Percentiles rank a stretch among this genome's conserved stretches.
phyloP scores from a whole-genome alignment of 345 rosid genomes.

The Acer saccharum region DNA sequence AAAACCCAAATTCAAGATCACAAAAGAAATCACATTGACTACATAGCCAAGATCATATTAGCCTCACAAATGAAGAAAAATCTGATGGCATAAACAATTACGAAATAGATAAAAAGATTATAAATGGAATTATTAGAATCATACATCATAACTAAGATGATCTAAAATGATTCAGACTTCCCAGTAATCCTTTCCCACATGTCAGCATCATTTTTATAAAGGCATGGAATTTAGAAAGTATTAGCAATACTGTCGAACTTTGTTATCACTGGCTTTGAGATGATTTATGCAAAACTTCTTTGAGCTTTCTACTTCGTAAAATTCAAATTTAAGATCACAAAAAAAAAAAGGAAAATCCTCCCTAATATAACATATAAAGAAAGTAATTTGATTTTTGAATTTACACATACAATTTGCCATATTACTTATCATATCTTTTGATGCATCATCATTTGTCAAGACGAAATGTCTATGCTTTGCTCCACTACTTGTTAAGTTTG shows the following conservation, averaged over 20 bases:
- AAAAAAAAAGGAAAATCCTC: no score
- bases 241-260: background rate
- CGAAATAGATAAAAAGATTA: background rate
- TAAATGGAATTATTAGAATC: slow-evolving; percentile 4
- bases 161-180: background rate
- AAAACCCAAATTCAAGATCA: slow-evolving; percentile 13
- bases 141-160: background rate
- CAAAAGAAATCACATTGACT: background rate
- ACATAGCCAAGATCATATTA: background rate
- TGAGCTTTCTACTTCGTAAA: no score
- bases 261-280: no score
- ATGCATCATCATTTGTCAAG: no score
- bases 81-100: background rate
- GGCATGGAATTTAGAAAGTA: background rate
- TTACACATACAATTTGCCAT: no score
- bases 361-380: no score
- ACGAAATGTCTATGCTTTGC: no score
- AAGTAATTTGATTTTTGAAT: no score
- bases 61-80: background rate
- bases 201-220: background rate
- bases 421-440: no score
- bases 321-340: no score
- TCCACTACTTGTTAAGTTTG: no score
- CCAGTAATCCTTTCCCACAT: background rate
- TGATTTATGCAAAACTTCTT: no score